phyloP scores from a whole-genome alignment of 2,329 filamentous ascomycete species.

The Blastomyces gilchristii region DNA sequence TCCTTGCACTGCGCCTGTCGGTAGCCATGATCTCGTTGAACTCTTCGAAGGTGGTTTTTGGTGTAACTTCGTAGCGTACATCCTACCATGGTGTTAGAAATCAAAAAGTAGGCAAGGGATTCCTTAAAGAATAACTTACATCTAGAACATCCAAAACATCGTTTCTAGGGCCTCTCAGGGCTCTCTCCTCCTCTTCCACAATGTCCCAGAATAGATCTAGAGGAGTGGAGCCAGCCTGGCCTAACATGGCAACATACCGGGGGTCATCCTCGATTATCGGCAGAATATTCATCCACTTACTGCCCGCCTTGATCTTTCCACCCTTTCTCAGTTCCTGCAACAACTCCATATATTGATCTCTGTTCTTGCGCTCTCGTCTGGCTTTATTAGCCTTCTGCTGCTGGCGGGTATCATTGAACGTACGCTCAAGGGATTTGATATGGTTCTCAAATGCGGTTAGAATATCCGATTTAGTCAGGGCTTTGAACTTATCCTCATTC shows the following conservation, averaged over 20 bases:
- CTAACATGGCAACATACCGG: constrained; percentile 73
- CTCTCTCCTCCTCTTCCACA: constrained; percentile 84
- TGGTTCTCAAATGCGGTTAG: constrained; percentile 89
- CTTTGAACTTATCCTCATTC: constrained; percentile 72
- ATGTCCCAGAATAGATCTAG: constrained; percentile 94
- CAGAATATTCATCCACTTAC: constrained; percentile 78
- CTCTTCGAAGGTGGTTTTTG: constrained; percentile 78
- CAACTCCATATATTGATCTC: constrained; percentile 68
- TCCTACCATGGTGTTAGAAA: constrained; percentile 50
- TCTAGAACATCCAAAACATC: constrained; percentile 80
- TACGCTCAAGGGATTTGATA: constrained; percentile 82
- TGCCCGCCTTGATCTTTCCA: constrained; percentile 78
- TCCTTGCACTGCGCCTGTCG: constrained; percentile 79
- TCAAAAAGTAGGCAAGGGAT: constrained; percentile 12
- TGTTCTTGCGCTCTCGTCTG: constrained; percentile 72
- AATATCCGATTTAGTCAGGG: constrained; percentile 79
- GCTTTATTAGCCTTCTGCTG: constrained; percentile 72
- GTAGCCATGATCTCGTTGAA: constrained; percentile 72
- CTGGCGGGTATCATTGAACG: constrained; percentile 84
- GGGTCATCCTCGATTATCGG: constrained; percentile 67
- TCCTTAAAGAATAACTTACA: constrained; percentile 45
- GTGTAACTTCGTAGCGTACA: constrained; percentile 80
- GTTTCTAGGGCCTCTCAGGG: constrained; percentile 69
- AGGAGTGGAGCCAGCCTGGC: constrained; percentile 72
- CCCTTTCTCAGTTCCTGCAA: constrained; percentile 62